Percentiles rank a stretch among this genome's conserved stretches.
Evolutionary conservation across 176 grass and related monocot species (phyloP).

Genomic region (Cenchrus fungigraminus): DNA sequence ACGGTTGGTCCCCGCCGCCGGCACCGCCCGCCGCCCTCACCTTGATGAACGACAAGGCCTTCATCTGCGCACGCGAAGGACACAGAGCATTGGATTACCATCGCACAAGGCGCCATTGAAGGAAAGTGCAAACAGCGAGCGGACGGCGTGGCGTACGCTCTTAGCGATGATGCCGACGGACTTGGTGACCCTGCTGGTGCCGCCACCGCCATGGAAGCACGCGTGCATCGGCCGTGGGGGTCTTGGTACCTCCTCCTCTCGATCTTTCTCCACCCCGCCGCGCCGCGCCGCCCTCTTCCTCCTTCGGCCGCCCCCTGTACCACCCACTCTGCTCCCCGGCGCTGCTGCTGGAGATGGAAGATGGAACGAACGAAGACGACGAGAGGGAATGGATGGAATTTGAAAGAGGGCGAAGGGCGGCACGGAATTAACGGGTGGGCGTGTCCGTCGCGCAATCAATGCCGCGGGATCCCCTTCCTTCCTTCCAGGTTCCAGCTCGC

Average conservation of each 20-base stretch:
- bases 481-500: background rate
- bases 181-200: slow-evolving; percentile 11
- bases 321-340: background rate
- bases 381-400: background rate
- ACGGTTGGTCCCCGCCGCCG: background rate
- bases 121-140: background rate
- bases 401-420: slow-evolving; percentile 24
- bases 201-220: slow-evolving; percentile 52
- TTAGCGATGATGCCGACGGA: slow-evolving; percentile 48
- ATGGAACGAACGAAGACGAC: too few species aligned
- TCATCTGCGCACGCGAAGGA: slow-evolving; percentile 39
- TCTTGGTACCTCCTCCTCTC: background rate
- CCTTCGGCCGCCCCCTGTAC: background rate
- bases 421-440: slow-evolving; percentile 56
- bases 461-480: background rate
- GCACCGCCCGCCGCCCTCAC: slow-evolving; percentile 35
- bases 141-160: slow-evolving; percentile 24
- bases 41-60: slow-evolving; percentile 51
- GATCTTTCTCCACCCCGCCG: too few species aligned
- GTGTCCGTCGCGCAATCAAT: slow-evolving; percentile 45
- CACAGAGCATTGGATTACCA: background rate
- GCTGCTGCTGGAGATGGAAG: background rate
- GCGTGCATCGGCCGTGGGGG: slow-evolving; percentile 34
- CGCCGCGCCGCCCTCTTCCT: too few species aligned
- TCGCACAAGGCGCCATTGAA: background rate